Evolutionary conservation across 1,139 yeast species (phyloP).

Genomic region (Lodderomyces pseudojiufengensis): DNA sequence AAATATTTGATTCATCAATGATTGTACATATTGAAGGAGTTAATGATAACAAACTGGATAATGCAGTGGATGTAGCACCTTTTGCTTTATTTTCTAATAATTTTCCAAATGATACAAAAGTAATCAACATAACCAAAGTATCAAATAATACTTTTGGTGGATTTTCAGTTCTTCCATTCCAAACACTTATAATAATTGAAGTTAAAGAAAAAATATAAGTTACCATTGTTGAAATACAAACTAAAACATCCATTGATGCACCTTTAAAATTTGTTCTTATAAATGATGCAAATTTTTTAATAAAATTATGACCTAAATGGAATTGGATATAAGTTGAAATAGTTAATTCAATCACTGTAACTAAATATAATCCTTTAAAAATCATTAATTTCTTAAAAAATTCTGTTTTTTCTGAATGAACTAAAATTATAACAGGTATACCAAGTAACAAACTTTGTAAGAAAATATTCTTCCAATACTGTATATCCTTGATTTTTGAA

Average conservation of each 20-base stretch:
- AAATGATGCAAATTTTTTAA: constrained; percentile 62
- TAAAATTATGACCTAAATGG: constrained; percentile 60
- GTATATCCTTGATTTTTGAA: constrained; percentile 67
- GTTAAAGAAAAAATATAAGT: constrained; percentile 72
- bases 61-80: constrained; percentile 87
- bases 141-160: constrained; percentile 81
- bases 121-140: constrained; percentile 78
- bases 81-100: constrained; percentile 90
- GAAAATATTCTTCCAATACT: constrained; percentile 62
- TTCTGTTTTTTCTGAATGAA: constrained; percentile 44
- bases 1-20: constrained; percentile 38
- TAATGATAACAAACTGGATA: constrained; percentile 73
- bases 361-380: constrained; percentile 53
- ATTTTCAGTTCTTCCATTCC: constrained; percentile 31
- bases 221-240: constrained; percentile 75
- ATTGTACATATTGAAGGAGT: constrained; percentile 77
- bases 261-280: constrained; percentile 52
- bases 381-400: constrained; percentile 23
- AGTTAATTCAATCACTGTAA: constrained; percentile 58
- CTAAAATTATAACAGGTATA: constrained; percentile 57
- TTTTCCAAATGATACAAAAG: constrained; percentile 85
- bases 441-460: constrained; percentile 52
- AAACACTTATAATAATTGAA: constrained; percentile 46
- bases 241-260: constrained; percentile 96
- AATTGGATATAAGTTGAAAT: constrained; percentile 70